phyloP scores from a whole-genome alignment of 2,329 filamentous ascomycete genomes.

The Rhexocercosporidium sp. region DNA sequence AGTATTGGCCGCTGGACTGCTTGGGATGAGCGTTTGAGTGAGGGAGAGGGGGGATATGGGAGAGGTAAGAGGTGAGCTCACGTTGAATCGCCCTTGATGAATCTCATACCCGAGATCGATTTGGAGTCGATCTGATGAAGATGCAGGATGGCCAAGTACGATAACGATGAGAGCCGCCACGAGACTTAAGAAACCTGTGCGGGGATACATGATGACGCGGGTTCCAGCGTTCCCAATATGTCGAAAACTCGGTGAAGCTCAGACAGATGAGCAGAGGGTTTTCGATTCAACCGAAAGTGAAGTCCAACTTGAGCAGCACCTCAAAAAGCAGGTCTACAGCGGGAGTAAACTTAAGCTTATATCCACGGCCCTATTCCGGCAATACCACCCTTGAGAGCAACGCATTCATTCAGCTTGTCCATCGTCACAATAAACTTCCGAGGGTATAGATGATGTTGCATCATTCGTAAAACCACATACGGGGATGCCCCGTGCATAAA shows the following conservation, averaged over 20 bases:
- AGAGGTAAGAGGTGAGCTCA: neutral
- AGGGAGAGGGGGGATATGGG: neutral
- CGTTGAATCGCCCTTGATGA: conserved; percentile 14
- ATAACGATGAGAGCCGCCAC: neutral
- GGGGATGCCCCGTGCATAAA: neutral
- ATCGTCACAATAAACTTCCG: neutral
- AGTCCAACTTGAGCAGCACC: neutral
- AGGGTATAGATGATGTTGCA: neutral
- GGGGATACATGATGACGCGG: neutral
- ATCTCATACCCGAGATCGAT: conserved; percentile 20
- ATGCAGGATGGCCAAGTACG: neutral
- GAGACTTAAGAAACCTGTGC: neutral
- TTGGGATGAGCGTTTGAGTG: neutral
- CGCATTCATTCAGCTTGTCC: neutral
- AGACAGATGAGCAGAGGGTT: no score
- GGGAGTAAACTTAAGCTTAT: neutral
- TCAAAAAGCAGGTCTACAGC: neutral
- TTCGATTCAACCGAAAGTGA: neutral
- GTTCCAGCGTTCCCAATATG: neutral
- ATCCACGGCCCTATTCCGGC: neutral
- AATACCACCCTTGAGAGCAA: neutral
- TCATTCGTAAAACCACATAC: neutral
- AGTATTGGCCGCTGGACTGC: conserved; percentile 41
- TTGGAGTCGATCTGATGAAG: neutral
- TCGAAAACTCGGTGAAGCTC: neutral